A percentile compares a stretch with the other conserved stretches of the same genome.
phyloP scores from a whole-genome alignment of 805 yeast genomes.

The Ogataea angusta region DNA sequence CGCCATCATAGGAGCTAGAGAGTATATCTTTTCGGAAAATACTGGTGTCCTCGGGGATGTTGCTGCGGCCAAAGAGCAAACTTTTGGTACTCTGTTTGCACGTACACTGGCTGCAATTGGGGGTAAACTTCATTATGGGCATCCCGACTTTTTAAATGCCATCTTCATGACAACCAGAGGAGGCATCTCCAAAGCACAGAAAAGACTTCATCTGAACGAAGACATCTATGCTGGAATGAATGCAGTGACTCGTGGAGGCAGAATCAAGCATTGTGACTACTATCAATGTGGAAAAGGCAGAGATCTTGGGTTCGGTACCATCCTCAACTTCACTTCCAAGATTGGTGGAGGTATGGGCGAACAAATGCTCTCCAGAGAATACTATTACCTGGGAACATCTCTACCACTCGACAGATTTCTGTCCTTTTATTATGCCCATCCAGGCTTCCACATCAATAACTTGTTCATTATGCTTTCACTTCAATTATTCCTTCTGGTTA shows the following conservation, averaged over 20 bases:
- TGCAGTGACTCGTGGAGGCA: slow-evolving; percentile 85
- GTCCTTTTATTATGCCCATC: slow-evolving; percentile 94
- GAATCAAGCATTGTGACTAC: slow-evolving; percentile 92
- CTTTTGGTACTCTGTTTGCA: slow-evolving; percentile 94
- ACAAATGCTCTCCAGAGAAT: slow-evolving; percentile 87
- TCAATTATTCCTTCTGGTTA: slow-evolving; percentile 78
- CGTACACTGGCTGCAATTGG: slow-evolving; percentile 92
- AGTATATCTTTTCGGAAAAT: slow-evolving; percentile 89
- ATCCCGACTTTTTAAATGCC: slow-evolving; percentile 91
- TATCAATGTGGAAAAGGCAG: slow-evolving; percentile 97
- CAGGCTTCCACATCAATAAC: slow-evolving; percentile 93
- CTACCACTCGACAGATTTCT: slow-evolving; percentile 85
- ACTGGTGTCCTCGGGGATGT: slow-evolving; percentile 92
- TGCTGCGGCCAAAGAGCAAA: slow-evolving; percentile 97
- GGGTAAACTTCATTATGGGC: slow-evolving; percentile 93
- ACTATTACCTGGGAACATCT: slow-evolving; percentile 85
- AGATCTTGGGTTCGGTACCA: slow-evolving; percentile 90
- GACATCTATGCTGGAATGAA: slow-evolving; percentile 96
- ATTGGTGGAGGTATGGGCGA: slow-evolving; percentile 99
- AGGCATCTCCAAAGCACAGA: slow-evolving; percentile 93
- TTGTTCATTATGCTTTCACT: slow-evolving; percentile 82
- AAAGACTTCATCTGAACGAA: slow-evolving; percentile 87
- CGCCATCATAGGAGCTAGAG: slow-evolving; percentile 94
- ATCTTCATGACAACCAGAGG: slow-evolving; percentile 94
- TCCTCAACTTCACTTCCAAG: slow-evolving; percentile 88